phyloP scores from a whole-genome alignment of 2,329 filamentous ascomycete genomes.

The Escovopsis sp. region DNA sequence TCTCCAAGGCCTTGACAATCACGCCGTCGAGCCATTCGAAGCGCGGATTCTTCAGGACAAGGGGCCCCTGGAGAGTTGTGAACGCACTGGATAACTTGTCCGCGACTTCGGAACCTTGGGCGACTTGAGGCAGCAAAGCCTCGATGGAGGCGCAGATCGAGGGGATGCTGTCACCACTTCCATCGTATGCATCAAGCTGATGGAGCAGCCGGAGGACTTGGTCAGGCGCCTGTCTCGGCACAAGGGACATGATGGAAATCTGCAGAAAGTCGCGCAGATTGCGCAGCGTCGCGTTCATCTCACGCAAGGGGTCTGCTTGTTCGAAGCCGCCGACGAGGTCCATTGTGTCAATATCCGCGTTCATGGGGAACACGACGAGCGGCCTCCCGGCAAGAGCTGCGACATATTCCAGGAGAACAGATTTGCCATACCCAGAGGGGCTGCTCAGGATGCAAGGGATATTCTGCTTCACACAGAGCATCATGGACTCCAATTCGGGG shows the following conservation, averaged over 20 bases:
- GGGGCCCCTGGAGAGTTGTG: constrained; percentile 35
- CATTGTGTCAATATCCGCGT: constrained; percentile 91
- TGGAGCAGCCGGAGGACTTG: constrained; percentile 37
- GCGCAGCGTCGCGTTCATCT: constrained; percentile 44
- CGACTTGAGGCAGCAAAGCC: constrained; percentile 25
- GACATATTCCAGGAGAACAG: constrained; percentile 60
- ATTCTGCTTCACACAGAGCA: constrained; percentile 73
- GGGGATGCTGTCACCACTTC: constrained; percentile 18
- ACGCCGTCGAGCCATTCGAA: constrained; percentile 97
- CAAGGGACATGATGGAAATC: constrained; percentile 29
- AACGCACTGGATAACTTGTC: constrained; percentile 33
- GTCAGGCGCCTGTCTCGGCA: constrained; percentile 31
- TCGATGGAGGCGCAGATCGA: constrained; percentile 24
- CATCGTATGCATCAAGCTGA: constrained; percentile 28
- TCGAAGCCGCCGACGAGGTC: constrained; percentile 95
- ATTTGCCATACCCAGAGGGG: constrained; percentile 75
- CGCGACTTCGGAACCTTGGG: constrained; percentile 31
- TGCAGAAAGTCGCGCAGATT: constrained; percentile 37
- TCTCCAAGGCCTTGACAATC: constrained; percentile 71
- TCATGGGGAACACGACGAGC: constrained; percentile 74
- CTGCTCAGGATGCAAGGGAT: constrained; percentile 86
- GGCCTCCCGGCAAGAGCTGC: constrained; percentile 65
- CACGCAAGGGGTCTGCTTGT: constrained; percentile 70
- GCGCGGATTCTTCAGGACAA: constrained; percentile 53
- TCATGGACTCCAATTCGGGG: constrained; percentile 65